Conservation (phyloP, 352 stramenopile species). For the Phytophthora boehmeriae region DNA sequence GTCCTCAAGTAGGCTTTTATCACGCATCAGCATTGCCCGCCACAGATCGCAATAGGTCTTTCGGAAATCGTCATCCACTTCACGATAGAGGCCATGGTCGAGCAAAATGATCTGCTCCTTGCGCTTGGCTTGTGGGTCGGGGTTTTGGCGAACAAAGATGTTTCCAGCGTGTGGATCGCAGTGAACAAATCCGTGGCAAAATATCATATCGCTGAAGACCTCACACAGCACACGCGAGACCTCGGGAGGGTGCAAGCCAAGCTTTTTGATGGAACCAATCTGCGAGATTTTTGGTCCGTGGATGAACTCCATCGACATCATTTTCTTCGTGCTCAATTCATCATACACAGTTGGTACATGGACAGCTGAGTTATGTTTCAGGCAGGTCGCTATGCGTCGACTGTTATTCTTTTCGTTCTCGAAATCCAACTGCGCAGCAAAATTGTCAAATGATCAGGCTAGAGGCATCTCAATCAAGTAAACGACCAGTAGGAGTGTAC, state of each 20-base stretch:
- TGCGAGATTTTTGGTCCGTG: constrained; percentile 94
- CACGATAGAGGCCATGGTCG: constrained; percentile 97
- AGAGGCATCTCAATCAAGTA: not conserved
- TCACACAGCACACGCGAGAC: constrained; percentile 90
- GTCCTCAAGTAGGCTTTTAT: constrained; percentile 75
- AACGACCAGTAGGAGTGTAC: constrained; percentile 24
- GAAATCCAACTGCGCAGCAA: constrained; percentile 74
- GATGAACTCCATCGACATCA: constrained; percentile 99
- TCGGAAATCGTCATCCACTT: constrained; percentile 94
- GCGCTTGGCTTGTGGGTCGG: constrained; percentile 36
- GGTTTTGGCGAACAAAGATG: constrained; percentile 83
- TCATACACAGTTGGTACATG: constrained; percentile 89
- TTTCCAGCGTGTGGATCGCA: constrained; percentile 97
- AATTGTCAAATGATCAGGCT: not conserved
- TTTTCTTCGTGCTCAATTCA: constrained; percentile 83
- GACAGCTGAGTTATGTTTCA: constrained; percentile 59
- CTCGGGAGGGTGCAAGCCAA: constrained; percentile 81
- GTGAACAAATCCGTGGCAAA: constrained; percentile 95
- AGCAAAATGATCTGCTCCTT: constrained; percentile 95
- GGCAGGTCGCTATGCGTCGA: constrained; percentile 59
- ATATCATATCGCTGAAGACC: constrained; percentile 96
- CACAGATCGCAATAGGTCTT: constrained; percentile 95
- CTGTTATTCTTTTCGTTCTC: constrained; percentile 86
- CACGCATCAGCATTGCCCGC: constrained; percentile 93
- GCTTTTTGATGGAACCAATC: constrained; percentile 73